Evolutionary conservation across 495 filamentous ascomycete genomes (phyloP), one percentile per base, ranked within the genome.

Genomic region (Aspergillus bertholletiae): DNA sequence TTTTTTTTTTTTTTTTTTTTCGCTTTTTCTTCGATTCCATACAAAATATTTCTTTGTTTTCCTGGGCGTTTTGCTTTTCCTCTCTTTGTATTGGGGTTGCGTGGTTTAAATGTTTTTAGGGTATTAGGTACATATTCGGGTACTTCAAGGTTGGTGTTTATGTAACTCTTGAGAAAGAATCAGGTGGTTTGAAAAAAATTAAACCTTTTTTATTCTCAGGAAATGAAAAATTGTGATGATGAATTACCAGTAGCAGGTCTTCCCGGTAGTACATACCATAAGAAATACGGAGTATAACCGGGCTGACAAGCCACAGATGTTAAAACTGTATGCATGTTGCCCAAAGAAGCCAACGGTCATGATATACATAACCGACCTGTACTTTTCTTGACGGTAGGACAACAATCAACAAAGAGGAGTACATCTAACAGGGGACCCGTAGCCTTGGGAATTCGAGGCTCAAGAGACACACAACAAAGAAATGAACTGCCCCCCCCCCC

Each of bases 281-380:
- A 15, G 34, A n/a, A n/a, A 15, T 15, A 37, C 7, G 34, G 34
- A 37, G 34, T 15, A 37, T 5, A 40, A 40, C n/a, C 37, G 37
- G 37, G n/a, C 13, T 18, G 28, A 37, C 30, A 34, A 37, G 49
- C 15, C 18, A 22, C 22, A 13, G 39, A 43, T 21, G 39, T 43
- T 43, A 43, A 43, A n/a, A 43, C 13, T 35, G 52, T 30, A 45
- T 58, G 56, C 56, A 58, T 28, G 30, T 44, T 17, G 56, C 56
- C 56, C 50, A 20, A 58, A 58, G 34, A 53, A 51, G 56, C 48
- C 35, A 53, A 45, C 50, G 44, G 44, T 46, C 28, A 23, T 17
- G 34, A 9, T 34, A 18, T 32, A 32, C 30, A 32, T 32, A 32
- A 28, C 27, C 9, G 27, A 5, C 5, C 27, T 28, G 5, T 28